phyloP scores from a whole-genome alignment of 1,284 basidiomycete genomes.

The Polyporus tsugae region DNA sequence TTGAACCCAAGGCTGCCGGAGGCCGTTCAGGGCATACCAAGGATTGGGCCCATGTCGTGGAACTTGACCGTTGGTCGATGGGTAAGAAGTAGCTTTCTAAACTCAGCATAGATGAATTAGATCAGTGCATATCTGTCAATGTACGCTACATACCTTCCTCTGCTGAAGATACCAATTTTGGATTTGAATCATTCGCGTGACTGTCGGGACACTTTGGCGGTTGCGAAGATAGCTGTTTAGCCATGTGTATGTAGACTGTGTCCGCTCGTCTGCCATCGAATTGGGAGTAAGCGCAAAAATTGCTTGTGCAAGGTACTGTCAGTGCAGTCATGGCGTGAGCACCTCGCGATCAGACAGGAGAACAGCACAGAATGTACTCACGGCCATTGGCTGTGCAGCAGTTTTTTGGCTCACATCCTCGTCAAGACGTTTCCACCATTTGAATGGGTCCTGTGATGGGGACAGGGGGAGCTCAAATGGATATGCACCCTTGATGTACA shows the following conservation, averaged over 20 bases:
- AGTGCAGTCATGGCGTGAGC: no score
- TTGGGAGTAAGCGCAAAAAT: slow-evolving; percentile 5
- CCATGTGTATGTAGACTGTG: slow-evolving; percentile 7
- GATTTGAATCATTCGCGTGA: slow-evolving; percentile 6
- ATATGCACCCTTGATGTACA: not conserved
- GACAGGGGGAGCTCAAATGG: not conserved
- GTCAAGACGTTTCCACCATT: slow-evolving; percentile 9
- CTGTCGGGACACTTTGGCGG: not conserved
- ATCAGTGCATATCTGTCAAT: not conserved
- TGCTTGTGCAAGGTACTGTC: not conserved
- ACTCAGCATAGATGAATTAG: not conserved
- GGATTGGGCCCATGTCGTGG: slow-evolving; percentile 3
- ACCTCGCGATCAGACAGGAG: no score
- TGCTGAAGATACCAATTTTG: not conserved
- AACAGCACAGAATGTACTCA: no score
- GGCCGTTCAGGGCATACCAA: not conserved
- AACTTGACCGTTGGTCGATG: slow-evolving; percentile 8
- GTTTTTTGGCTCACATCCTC: not conserved
- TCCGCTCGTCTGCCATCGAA: slow-evolving; percentile 13
- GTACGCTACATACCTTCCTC: not conserved
- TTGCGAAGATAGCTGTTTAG: slow-evolving; percentile 6
- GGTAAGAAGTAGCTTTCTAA: not conserved
- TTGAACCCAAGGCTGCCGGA: not conserved
- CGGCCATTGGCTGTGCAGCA: slow-evolving; percentile 4
- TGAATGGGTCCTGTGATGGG: not conserved